Evolutionary conservation across 176 grass and related monocot genomes (phyloP).

Genomic region (Triticum aestivum): DNA sequence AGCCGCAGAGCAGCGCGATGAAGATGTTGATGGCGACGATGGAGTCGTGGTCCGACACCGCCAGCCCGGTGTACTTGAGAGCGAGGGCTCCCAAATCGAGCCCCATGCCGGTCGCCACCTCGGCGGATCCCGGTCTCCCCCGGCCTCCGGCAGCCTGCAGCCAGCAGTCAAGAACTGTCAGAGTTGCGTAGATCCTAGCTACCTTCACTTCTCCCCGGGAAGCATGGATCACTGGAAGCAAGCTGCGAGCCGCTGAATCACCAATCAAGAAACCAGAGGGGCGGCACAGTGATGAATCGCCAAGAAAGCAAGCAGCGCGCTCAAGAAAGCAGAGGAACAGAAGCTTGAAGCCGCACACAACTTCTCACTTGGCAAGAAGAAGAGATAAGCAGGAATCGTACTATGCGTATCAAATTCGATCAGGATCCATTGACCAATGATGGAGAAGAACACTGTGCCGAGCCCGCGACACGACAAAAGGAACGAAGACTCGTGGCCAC

Average conservation of each 20-base stretch:
- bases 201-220: background rate
- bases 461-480: background rate
- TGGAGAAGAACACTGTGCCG: background rate
- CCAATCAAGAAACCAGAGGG: background rate
- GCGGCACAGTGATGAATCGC: background rate
- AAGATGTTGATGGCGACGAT: constrained; percentile 92
- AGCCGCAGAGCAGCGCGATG: constrained; percentile 74
- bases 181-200: background rate
- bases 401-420: background rate
- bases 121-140: constrained; percentile 18
- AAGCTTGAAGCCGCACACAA: background rate
- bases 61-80: constrained; percentile 13
- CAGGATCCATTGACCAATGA: background rate
- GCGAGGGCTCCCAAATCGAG: constrained; percentile 40
- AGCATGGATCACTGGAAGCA: background rate
- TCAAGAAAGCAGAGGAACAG: background rate
- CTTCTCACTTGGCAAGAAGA: background rate
- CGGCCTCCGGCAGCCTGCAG: constrained; percentile 10
- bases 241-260: background rate
- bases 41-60: constrained; percentile 47
- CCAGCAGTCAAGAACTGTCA: background rate
- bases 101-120: constrained; percentile 34
- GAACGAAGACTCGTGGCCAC: background rate
- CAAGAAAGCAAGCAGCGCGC: background rate
- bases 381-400: background rate